These are phyloP conservation scores for Trypanosoma caninum DNA, from an alignment of 208 protist species.

Conservation along the genomic window DNA sequence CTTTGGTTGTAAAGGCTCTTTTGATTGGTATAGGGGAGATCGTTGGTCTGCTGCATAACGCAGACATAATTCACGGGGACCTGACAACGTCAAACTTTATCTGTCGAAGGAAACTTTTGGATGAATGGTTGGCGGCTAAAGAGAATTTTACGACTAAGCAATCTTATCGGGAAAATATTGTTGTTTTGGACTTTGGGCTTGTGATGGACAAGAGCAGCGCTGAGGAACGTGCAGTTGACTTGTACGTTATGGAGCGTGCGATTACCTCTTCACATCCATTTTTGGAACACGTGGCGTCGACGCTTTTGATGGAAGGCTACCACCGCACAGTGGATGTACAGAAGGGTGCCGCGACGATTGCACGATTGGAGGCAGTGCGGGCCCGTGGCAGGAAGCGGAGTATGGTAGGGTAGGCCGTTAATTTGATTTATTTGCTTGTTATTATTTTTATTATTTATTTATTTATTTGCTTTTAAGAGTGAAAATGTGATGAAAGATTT, in stretches of 20 bases:
- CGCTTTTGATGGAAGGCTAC: conserved; percentile 61
- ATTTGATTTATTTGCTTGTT: background rate
- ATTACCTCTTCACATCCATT: conserved; percentile 93
- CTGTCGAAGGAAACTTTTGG: conserved; percentile 17
- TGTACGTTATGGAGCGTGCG: conserved; percentile 98
- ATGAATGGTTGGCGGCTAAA: background rate
- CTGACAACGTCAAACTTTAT: conserved; percentile 98
- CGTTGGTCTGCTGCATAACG: conserved; percentile 90
- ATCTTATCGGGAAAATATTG: conserved; percentile 32
- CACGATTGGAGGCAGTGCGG: conserved; percentile 71
- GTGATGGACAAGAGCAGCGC: conserved; percentile 74
- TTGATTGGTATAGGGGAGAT: conserved; percentile 81
- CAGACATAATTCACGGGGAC: conserved; percentile 95
- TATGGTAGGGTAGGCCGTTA: conserved; percentile 72
- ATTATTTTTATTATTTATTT: background rate
- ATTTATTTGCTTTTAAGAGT: background rate
- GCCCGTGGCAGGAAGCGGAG: conserved; percentile 84
- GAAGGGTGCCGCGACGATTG: conserved; percentile 46
- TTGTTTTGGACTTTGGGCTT: conserved; percentile 98
- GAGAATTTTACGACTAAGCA: background rate
- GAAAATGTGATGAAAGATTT: background rate
- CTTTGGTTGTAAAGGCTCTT: conserved; percentile 29
- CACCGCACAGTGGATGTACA: conserved; percentile 36
- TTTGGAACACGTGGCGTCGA: conserved; percentile 27
- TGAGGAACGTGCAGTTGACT: conserved; percentile 98